Percentiles rank a stretch among this genome's conserved stretches.
These are phyloP conservation scores for Fusarium devonianum DNA, from an alignment of 2,329 filamentous ascomycete genomes.

Conservation along the genomic window DNA sequence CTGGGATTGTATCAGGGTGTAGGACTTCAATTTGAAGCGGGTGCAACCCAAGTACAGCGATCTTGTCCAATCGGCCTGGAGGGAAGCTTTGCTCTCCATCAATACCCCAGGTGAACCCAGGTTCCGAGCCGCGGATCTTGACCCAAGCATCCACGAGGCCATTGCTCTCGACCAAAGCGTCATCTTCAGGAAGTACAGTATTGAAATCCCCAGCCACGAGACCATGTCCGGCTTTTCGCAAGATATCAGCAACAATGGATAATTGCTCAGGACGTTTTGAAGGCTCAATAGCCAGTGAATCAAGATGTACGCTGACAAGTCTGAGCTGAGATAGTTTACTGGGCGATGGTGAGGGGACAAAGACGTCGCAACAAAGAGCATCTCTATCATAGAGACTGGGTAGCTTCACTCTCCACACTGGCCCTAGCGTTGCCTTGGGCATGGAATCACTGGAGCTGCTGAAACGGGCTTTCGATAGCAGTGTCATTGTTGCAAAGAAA, in stretches of 20 bases:
- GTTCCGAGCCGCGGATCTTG: conserved; percentile 37
- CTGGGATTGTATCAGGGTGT: conserved; percentile 11
- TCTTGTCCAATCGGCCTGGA: conserved; percentile 48
- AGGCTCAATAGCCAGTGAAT: conserved; percentile 43
- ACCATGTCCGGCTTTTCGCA: conserved; percentile 41
- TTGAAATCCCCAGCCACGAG: conserved; percentile 53
- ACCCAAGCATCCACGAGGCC: conserved; percentile 48
- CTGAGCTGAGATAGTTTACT: conserved; percentile 29
- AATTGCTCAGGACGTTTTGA: conserved; percentile 45
- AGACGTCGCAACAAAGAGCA: conserved; percentile 48
- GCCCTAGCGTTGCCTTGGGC: conserved; percentile 31
- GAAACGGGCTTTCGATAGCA: conserved; percentile 43
- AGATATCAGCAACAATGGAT: conserved; percentile 34
- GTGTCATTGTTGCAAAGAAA: conserved; percentile 40
- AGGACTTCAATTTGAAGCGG: conserved; percentile 24
- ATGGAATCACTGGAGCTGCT: background rate
- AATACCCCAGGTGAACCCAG: conserved; percentile 50
- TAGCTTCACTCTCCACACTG: conserved; percentile 44
- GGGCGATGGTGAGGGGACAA: conserved; percentile 18
- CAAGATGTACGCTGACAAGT: conserved; percentile 51
- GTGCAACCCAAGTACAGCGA: conserved; percentile 43
- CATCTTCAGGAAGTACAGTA: conserved; percentile 47
- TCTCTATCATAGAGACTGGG: conserved; percentile 44
- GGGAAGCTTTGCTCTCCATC: conserved; percentile 45
- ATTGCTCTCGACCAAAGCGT: conserved; percentile 42